These are phyloP conservation scores for Penicillium hordei DNA, from an alignment of 2,329 filamentous ascomycete species.

Conservation along the genomic window DNA sequence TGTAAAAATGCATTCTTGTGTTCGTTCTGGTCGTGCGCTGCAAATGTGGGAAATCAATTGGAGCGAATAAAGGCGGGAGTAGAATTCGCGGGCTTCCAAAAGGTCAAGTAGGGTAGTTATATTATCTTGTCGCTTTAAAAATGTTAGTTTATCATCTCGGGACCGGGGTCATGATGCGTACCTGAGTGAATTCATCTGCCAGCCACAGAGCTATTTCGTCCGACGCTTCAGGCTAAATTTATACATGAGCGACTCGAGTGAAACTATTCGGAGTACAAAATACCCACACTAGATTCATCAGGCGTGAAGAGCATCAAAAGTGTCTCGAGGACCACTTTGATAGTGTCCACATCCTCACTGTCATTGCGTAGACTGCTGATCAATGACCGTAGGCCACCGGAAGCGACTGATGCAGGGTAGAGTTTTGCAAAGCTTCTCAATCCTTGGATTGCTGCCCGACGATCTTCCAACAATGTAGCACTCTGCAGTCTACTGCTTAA, in stretches of 20 bases:
- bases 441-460: constrained; percentile 87
- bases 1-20: constrained; percentile 89
- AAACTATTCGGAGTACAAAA: constrained; percentile 1
- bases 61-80: constrained; percentile 84
- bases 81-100: constrained; percentile 83
- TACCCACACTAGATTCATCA: constrained; percentile 59
- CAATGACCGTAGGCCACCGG: constrained; percentile 82
- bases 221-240: constrained; percentile 75
- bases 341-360: constrained; percentile 91
- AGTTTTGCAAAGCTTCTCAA: constrained; percentile 94
- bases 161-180: constrained; percentile 38
- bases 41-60: constrained; percentile 87
- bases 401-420: constrained; percentile 93
- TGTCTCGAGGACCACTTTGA: constrained; percentile 93
- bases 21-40: constrained; percentile 80
- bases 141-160: constrained; percentile 48
- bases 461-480: constrained; percentile 89
- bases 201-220: constrained; percentile 96
- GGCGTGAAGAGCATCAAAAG: constrained; percentile 86
- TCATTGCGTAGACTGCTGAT: constrained; percentile 85
- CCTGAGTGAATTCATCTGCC: constrained; percentile 95
- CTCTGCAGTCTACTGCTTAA: constrained; percentile 84
- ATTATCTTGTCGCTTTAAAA: constrained; percentile 79
- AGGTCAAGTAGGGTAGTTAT: constrained; percentile 87
- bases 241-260: constrained; percentile 22